Conservation (phyloP, 345 rosid species). For the Gossypium anomalum region DNA sequence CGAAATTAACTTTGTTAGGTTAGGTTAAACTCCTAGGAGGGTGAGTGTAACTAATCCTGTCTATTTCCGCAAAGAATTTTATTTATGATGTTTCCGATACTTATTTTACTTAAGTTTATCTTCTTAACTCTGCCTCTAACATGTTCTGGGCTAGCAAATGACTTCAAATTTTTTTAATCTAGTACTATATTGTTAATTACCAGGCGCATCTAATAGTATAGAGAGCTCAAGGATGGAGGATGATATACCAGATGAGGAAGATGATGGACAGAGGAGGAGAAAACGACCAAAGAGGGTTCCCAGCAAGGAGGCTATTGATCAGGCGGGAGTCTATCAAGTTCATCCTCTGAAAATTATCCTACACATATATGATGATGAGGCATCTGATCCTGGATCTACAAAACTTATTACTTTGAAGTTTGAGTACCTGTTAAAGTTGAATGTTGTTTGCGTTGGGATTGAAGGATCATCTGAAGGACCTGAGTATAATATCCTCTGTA, state of each 20-base stretch:
- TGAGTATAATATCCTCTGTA: constrained; percentile 52
- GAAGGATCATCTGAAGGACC: constrained; percentile 59
- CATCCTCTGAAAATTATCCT: constrained; percentile 76
- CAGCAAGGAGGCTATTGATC: constrained; percentile 54
- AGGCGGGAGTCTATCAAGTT: constrained; percentile 47
- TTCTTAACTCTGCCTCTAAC: background rate
- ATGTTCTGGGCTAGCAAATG: background rate
- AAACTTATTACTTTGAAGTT: constrained; percentile 61
- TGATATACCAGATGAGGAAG: constrained; percentile 72
- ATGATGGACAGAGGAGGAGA: constrained; percentile 74
- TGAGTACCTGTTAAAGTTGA: constrained; percentile 75
- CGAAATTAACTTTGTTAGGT: background rate
- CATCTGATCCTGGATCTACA: constrained; percentile 47
- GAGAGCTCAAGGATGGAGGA: constrained; percentile 71
- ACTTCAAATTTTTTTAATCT: background rate
- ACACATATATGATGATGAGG: constrained; percentile 58
- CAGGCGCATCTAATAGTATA: constrained; percentile 49
- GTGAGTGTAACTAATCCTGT: background rate
- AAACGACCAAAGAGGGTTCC: constrained; percentile 65
- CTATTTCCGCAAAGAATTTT: background rate
- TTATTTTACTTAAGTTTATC: background rate
- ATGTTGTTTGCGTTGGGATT: constrained; percentile 65
- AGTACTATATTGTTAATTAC: constrained; percentile 16
- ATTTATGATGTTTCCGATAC: background rate
- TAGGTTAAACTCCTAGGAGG: background rate